phyloP scores from a whole-genome alignment of 192 early-diverging fungal genomes.

The Coemansia sp. region DNA sequence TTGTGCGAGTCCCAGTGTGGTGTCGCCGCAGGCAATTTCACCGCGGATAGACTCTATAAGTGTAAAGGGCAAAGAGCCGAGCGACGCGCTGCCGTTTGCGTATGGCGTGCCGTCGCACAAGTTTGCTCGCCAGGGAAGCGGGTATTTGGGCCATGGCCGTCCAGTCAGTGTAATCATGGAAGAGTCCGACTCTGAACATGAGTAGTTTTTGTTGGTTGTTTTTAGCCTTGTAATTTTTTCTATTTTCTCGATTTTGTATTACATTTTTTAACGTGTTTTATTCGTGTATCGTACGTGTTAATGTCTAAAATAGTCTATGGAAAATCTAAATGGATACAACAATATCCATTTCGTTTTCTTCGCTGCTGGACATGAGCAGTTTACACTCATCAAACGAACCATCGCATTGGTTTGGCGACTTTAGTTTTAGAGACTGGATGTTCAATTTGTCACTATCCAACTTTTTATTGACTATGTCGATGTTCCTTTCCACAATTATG shows the following conservation, averaged over 20 bases:
- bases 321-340: no score
- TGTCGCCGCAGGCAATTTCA: background rate
- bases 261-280: background rate
- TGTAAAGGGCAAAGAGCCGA: background rate
- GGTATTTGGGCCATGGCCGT: conserved; percentile 20
- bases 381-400: no score
- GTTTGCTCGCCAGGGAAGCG: conserved; percentile 6
- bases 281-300: background rate
- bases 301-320: no score
- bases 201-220: background rate
- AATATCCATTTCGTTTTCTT: no score
- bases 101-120: background rate
- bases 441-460: no score
- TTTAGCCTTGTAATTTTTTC: background rate
- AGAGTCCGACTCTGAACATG: conserved; percentile 36
- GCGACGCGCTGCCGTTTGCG: background rate
- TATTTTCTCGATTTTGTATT: background rate
- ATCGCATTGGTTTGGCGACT: no score
- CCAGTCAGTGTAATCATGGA: conserved; percentile 45
- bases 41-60: background rate
- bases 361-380: no score
- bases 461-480: no score
- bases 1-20: background rate
- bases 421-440: no score
- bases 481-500: no score